Evolutionary conservation across 306 rosid species (phyloP).

Genomic region (Acacia crassicarpa): DNA sequence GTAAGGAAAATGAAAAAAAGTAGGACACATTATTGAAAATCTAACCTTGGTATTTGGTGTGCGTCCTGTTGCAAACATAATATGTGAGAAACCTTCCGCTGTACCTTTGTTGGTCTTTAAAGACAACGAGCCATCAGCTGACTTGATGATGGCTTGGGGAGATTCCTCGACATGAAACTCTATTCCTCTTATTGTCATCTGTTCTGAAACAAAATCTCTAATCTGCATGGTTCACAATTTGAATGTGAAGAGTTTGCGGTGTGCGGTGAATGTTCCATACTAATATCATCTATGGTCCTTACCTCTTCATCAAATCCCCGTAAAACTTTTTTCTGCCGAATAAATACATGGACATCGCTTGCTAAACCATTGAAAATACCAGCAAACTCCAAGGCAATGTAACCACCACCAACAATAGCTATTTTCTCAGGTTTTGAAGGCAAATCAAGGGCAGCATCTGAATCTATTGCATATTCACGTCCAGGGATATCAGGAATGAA

Average conservation of each 20-base stretch:
- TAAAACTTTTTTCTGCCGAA: conserved; percentile 83
- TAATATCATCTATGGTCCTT: conserved; percentile 19
- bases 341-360: conserved; percentile 82
- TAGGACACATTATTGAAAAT: conserved; percentile 1
- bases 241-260: conserved; percentile 18
- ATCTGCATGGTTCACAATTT: conserved; percentile 56
- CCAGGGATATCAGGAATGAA: conserved; percentile 96
- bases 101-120: conserved; percentile 90
- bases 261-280: conserved; percentile 10
- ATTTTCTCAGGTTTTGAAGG: conserved; percentile 84
- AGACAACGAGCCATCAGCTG: conserved; percentile 80
- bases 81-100: conserved; percentile 80
- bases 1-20: background rate
- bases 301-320: conserved; percentile 99
- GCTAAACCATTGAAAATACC: conserved; percentile 87
- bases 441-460: conserved; percentile 97
- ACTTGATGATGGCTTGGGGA: conserved; percentile 75
- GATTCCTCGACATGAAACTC: conserved; percentile 81
- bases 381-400: conserved; percentile 97
- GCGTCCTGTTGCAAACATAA: conserved; percentile 99
- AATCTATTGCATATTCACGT: conserved; percentile 80
- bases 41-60: conserved; percentile 84
- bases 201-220: conserved; percentile 83
- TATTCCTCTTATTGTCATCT: conserved; percentile 87
- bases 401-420: conserved; percentile 98